phyloP scores from a whole-genome alignment of 1,284 basidiomycete species.

The Pseudozyma thailandica region DNA sequence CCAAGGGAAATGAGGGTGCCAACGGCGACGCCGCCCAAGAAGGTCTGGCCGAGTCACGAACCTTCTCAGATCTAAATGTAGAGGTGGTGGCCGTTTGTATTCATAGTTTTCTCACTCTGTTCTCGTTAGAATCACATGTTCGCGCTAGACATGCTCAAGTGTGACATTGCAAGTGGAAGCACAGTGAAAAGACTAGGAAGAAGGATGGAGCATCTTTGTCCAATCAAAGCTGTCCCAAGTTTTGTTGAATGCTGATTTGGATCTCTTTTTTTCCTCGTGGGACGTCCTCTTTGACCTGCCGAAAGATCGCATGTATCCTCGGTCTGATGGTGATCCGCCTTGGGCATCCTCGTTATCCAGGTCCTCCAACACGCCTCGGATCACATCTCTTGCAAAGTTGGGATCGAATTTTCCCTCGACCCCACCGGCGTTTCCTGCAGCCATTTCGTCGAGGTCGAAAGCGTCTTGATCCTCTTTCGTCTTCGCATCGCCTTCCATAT shows the following conservation, averaged over 20 bases:
- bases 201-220: constrained; percentile 63
- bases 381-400: constrained; percentile 88
- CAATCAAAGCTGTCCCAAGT: constrained; percentile 69
- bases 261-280: constrained; percentile 78
- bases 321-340: neutral
- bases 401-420: constrained; percentile 34
- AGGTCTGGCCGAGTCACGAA: constrained; percentile 48
- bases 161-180: too few species aligned
- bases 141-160: too few species aligned
- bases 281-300: constrained; percentile 72
- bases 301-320: constrained; percentile 20
- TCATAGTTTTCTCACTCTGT: constrained; percentile 4
- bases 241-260: constrained; percentile 73
- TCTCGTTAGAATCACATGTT: too few species aligned
- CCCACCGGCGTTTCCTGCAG: constrained; percentile 9
- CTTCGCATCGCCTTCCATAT: constrained; percentile 59
- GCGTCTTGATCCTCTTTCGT: constrained; percentile 70
- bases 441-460: constrained; percentile 70
- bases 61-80: constrained; percentile 2
- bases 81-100: neutral
- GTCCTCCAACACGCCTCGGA: constrained; percentile 90
- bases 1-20: constrained; percentile 65
- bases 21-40: constrained; percentile 55
- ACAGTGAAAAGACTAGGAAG: neutral
- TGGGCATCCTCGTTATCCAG: constrained; percentile 76